A percentile compares a stretch with the other conserved stretches of the same genome.
phyloP scores from a whole-genome alignment of 2,329 filamentous ascomycete species.

The Microsporum audouinii region DNA sequence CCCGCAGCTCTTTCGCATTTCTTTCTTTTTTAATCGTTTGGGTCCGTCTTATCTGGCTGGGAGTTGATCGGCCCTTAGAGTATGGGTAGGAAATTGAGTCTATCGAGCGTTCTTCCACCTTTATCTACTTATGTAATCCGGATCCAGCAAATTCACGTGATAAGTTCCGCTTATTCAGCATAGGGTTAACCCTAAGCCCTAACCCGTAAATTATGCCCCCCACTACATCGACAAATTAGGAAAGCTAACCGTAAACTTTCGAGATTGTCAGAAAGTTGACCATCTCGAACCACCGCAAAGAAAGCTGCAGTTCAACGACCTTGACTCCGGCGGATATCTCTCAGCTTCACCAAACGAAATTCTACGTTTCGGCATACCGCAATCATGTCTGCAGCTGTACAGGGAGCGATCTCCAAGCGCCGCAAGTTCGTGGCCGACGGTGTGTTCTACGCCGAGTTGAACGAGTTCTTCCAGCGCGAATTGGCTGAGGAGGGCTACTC shows the following conservation, averaged over 20 bases:
- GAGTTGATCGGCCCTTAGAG: background rate
- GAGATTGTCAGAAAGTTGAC: background rate
- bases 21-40: background rate
- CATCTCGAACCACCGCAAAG: background rate
- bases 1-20: background rate
- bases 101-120: background rate
- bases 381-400: constrained; percentile 39
- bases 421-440: constrained; percentile 84
- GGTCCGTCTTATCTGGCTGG: background rate
- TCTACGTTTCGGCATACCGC: constrained; percentile 24
- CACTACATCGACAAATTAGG: constrained; percentile 24
- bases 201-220: constrained; percentile 27
- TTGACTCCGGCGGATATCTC: constrained; percentile 13
- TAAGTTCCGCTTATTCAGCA: constrained; percentile 25
- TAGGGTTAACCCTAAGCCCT: constrained; percentile 27
- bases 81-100: background rate
- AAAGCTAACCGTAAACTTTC: constrained; percentile 13
- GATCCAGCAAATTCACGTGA: constrained; percentile 4
- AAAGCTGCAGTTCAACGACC: background rate
- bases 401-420: constrained; percentile 43
- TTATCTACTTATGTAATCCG: too few species aligned
- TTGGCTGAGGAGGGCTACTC: constrained; percentile 99
- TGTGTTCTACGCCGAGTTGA: constrained; percentile 99
- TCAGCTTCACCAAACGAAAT: constrained; percentile 12
- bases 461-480: constrained; percentile 99